Conservation (phyloP, 441 rosid species). For the Pelargonium cotyledonis region DNA sequence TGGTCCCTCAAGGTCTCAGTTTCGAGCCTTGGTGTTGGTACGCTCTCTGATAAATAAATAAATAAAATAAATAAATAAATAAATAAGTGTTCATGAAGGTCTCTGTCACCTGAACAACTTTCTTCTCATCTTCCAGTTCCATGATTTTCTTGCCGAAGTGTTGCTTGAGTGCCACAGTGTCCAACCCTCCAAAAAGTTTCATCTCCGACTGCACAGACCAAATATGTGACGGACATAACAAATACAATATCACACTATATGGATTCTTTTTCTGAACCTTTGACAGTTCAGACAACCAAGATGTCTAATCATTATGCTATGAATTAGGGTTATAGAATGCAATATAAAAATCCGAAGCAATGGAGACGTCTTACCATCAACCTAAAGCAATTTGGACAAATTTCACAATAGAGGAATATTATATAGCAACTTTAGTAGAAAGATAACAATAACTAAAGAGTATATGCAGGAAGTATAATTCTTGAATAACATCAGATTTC, state of each 20-base stretch:
- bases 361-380: background rate
- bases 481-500: background rate
- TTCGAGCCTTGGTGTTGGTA: too few species aligned
- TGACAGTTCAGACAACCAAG: background rate
- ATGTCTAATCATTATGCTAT: background rate
- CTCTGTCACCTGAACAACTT: slow-evolving; percentile 66
- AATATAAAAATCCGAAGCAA: background rate
- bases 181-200: slow-evolving; percentile 78
- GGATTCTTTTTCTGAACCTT: background rate
- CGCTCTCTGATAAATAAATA: too few species aligned
- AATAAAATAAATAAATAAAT: too few species aligned
- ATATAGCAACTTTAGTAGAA: background rate
- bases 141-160: slow-evolving; percentile 93
- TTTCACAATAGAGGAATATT: too few species aligned
- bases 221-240: slow-evolving; percentile 2
- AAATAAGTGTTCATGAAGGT: too few species aligned
- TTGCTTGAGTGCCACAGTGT: slow-evolving; percentile 70
- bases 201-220: slow-evolving; percentile 72
- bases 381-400: too few species aligned
- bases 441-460: background rate
- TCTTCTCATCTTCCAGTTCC: slow-evolving; percentile 89
- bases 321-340: background rate
- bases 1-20: too few species aligned
- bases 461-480: background rate
- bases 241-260: slow-evolving; percentile 10